phyloP scores from a whole-genome alignment of 257 asterid genomes.

The Coffea canephora region DNA sequence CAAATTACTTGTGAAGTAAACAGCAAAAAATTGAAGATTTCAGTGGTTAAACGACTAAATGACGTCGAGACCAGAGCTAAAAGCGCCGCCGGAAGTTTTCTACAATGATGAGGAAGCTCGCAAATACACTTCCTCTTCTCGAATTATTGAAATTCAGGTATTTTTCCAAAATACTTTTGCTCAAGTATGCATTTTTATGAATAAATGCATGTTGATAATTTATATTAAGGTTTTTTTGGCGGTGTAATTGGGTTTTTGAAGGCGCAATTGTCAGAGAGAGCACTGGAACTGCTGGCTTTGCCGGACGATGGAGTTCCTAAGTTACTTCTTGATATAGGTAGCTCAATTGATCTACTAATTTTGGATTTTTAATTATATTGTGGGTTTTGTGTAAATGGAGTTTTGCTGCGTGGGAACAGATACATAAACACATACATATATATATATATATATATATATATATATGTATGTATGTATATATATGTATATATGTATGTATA shows the following conservation, averaged over 20 bases:
- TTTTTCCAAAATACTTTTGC: background rate
- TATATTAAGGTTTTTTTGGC: background rate
- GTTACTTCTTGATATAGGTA: slow-evolving; percentile 91
- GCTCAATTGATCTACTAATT: background rate
- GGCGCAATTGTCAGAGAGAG: slow-evolving; percentile 91
- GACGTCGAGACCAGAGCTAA: slow-evolving; percentile 90
- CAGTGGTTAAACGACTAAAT: slow-evolving; percentile 13
- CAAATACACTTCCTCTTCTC: slow-evolving; percentile 94
- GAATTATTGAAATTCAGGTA: slow-evolving; percentile 92
- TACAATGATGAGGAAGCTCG: slow-evolving; percentile 94
- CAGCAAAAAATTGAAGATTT: background rate
- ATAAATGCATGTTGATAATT: background rate
- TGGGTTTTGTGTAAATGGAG: background rate
- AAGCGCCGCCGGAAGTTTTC: slow-evolving; percentile 97
- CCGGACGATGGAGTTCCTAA: slow-evolving; percentile 80
- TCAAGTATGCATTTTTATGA: background rate
- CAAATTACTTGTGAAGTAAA: background rate
- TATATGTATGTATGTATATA: too few relatives aligned
- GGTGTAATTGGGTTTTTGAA: slow-evolving; percentile 18
- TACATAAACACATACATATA: too few relatives aligned
- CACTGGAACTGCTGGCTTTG: slow-evolving; percentile 86
- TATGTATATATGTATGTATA: too few relatives aligned
- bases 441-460: too few relatives aligned
- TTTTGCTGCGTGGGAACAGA: background rate
- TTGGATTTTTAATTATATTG: background rate